Base-by-base conservation (phyloP, 179 eudicot genomes). In the Drosera spatulata region DNA sequence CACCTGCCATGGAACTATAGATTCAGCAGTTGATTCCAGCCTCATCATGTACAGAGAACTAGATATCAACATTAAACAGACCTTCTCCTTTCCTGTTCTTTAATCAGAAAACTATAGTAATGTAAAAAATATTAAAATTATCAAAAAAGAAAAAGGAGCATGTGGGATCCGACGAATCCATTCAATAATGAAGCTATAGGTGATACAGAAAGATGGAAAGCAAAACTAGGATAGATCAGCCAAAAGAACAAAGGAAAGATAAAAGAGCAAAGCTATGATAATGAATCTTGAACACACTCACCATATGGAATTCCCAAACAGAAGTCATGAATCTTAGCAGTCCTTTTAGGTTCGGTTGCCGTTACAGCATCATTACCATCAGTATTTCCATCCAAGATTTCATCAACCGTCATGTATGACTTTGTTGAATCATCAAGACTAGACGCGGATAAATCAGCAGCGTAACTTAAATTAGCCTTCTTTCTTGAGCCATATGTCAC, bases 261-360 rank as follows among this genome's bases (percentile, higher is more conserved):
- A 46, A 1, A 46, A 1, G 11, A 50, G 13, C n/a, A 50, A 2
- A 55, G 12, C 58, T 6, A 37, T 15, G 41, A 10, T 22, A 40
- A 55, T 22, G 3, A 55, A 55, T 4, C 4, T 33, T 7, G 42
- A 52, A 53, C 48, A 44, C 53, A 75, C 94, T 75, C 67, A 85
- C 95, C 89, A 69, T 74, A 86, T 43, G 89, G 95, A 66, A 86
- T 86, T 47, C 95, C 89, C 39, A 86, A 63, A 69, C 95, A 86
- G 57, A 86, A 86, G 62, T 86, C 95, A 55, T 86, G 95, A 53
- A 86, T 86, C 69, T 73, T 86, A 2, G 95, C 95, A n/a, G 82
- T 73, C 60, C 60, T 71, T 68, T 73, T 75, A 63, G 70, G 60
- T 61, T 77, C 82, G 51, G 45, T 63, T 38, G 71, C 62, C 59